Conservation (phyloP, 2,329 filamentous ascomycete genomes). For the Beauveria australis region DNA sequence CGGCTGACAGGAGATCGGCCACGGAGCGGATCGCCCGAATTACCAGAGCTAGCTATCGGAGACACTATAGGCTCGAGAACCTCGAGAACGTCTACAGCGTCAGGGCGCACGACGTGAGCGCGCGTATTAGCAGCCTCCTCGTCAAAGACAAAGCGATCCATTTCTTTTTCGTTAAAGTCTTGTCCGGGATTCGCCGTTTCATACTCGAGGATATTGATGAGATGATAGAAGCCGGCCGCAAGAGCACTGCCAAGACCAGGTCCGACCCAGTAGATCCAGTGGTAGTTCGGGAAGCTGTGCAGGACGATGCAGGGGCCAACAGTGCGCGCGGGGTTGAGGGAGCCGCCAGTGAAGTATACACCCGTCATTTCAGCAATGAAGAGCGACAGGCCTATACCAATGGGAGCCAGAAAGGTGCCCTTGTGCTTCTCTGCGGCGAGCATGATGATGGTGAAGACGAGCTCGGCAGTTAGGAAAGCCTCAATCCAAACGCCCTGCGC, state of each 20-base stretch:
- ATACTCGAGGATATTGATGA: constrained; percentile 14
- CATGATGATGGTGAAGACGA: constrained; percentile 43
- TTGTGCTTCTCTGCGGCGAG: constrained; percentile 42
- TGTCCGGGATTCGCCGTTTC: constrained; percentile 14
- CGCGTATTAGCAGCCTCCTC: constrained; percentile 10
- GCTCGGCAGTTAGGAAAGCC: constrained; percentile 38
- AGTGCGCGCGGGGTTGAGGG: constrained; percentile 37
- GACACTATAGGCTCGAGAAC: constrained; percentile 6
- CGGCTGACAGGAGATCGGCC: constrained; percentile 1
- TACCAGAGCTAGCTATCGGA: not conserved
- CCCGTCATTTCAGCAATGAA: constrained; percentile 39
- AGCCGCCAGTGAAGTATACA: constrained; percentile 40
- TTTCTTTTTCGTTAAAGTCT: constrained; percentile 14
- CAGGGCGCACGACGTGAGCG: constrained; percentile 8
- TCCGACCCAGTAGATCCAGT: constrained; percentile 38
- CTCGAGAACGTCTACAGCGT: constrained; percentile 4
- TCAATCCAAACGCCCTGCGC: constrained; percentile 43
- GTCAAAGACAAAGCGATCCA: constrained; percentile 12
- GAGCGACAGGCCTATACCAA: constrained; percentile 38
- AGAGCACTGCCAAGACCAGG: constrained; percentile 14
- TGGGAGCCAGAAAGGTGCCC: constrained; percentile 38
- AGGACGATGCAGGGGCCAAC: constrained; percentile 39
- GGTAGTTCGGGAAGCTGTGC: constrained; percentile 30
- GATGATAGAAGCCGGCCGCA: constrained; percentile 11
- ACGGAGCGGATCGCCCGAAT: not conserved